Evolutionary conservation across 2,329 filamentous ascomycete species (phyloP).

Genomic region (Fusarium sp.): DNA sequence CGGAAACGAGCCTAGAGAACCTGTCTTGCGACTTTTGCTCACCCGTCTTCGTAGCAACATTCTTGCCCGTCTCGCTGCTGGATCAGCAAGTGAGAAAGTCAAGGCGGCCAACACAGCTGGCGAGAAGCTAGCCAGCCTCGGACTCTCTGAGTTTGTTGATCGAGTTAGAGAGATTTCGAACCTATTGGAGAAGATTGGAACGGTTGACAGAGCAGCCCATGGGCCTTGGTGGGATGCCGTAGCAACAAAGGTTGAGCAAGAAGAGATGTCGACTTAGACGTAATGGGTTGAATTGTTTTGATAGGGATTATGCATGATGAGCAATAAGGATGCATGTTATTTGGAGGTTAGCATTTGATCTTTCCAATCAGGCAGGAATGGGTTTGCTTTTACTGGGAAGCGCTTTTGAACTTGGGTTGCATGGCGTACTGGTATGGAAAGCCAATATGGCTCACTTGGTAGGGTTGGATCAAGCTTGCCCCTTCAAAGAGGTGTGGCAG

Average conservation of each 20-base stretch:
- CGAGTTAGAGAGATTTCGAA: conserved; percentile 77
- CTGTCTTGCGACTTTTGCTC: conserved; percentile 74
- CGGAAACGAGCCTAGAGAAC: conserved; percentile 61
- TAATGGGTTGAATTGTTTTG: conserved; percentile 1
- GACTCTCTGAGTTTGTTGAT: conserved; percentile 79
- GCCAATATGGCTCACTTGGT: conserved; percentile 9
- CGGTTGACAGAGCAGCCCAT: conserved; percentile 76
- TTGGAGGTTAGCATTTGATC: conserved; percentile 29
- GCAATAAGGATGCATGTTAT: conserved; percentile 38
- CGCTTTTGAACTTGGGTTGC: conserved; percentile 31
- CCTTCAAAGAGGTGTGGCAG: conserved; percentile 10
- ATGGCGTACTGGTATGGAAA: conserved; percentile 39
- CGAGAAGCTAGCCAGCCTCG: conserved; percentile 76
- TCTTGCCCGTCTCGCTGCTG: conserved; percentile 71
- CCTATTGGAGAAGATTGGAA: conserved; percentile 71
- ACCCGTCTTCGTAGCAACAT: conserved; percentile 76
- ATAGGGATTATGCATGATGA: conserved; percentile 27
- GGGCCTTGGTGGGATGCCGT: conserved; percentile 77
- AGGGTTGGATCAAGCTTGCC: conserved; percentile 12
- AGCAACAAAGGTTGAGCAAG: conserved; percentile 65
- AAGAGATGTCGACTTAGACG: conserved; percentile 47
- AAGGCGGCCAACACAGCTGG: conserved; percentile 75
- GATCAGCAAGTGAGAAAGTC: conserved; percentile 76
- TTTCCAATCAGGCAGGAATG: conserved; percentile 5
- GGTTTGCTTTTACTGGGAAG: conserved; percentile 29